A percentile compares a stretch with the other conserved stretches of the same genome.
These are phyloP conservation scores for Botrytis sinoallii DNA, from an alignment of 2,329 filamentous ascomycete species.

Conservation along the genomic window DNA sequence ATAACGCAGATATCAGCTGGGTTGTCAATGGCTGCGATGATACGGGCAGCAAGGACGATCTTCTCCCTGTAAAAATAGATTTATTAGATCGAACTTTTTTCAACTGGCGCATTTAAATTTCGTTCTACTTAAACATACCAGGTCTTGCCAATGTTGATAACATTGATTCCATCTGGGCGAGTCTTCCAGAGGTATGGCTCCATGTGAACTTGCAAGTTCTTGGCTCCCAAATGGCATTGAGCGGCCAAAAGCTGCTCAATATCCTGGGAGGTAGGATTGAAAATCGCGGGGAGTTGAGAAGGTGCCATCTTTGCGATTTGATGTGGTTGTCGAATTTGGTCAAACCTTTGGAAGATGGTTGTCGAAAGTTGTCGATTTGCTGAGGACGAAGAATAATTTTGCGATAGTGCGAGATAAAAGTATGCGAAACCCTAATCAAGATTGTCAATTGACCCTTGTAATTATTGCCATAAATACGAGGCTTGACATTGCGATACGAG, in stretches of 20 bases:
- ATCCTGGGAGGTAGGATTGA: constrained; percentile 96
- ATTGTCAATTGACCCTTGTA: not conserved
- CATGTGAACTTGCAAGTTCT: constrained; percentile 99
- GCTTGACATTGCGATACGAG: accelerated
- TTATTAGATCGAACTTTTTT: constrained; percentile 99
- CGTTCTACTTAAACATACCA: constrained; percentile 60
- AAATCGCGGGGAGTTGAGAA: constrained; percentile 86
- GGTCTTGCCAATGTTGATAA: constrained; percentile 99
- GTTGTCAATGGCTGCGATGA: constrained; percentile 99
- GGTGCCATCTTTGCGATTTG: constrained; percentile 83
- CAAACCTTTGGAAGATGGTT: constrained; percentile 25
- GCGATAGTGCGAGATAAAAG: constrained; percentile 20
- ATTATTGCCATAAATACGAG: not conserved
- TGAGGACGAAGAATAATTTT: constrained; percentile 16
- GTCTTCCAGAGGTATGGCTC: constrained; percentile 99
- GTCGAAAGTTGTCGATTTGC: constrained; percentile 29
- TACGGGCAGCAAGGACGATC: constrained; percentile 96
- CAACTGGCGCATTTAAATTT: constrained; percentile 43
- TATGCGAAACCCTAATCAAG: constrained; percentile 22
- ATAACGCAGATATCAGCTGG: constrained; percentile 99
- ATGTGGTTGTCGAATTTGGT: constrained; percentile 38
- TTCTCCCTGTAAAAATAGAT: constrained; percentile 75
- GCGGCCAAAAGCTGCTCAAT: constrained; percentile 99
- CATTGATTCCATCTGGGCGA: constrained; percentile 95
- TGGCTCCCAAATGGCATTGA: constrained; percentile 93